phyloP scores from a whole-genome alignment of 352 stramenopile genomes.

The Phytophthora pisi region DNA sequence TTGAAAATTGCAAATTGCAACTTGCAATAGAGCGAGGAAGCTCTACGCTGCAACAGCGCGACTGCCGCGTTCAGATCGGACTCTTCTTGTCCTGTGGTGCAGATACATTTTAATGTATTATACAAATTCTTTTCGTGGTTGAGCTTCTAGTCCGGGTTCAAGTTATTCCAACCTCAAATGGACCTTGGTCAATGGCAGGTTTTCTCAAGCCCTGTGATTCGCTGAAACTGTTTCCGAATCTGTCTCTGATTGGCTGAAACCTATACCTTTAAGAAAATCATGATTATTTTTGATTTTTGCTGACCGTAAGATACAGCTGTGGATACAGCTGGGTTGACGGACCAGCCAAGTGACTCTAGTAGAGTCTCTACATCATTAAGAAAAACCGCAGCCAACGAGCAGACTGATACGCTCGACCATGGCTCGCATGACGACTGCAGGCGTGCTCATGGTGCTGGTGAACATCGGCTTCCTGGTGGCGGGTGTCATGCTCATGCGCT shows the following conservation, averaged over 20 bases:
- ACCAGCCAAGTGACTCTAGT: not conserved
- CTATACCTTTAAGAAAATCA: not conserved
- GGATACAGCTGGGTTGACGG: slow-evolving; percentile 25
- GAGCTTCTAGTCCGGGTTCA: no score
- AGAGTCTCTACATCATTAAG: not conserved
- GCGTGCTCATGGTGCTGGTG: slow-evolving; percentile 70
- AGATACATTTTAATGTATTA: no score
- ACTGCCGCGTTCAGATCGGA: slow-evolving; percentile 10
- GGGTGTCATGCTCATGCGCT: slow-evolving; percentile 70
- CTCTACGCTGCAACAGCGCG: slow-evolving; percentile 6
- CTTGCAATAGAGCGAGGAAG: slow-evolving; percentile 15
- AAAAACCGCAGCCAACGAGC: not conserved
- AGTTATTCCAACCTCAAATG: no score
- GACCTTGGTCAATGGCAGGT: no score
- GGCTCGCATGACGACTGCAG: slow-evolving; percentile 48
- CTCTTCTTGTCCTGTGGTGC: not conserved
- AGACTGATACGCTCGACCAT: slow-evolving; percentile 6
- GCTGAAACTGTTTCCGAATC: not conserved
- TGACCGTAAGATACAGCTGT: slow-evolving; percentile 4
- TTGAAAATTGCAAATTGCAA: not conserved
- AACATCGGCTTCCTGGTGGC: slow-evolving; percentile 77
- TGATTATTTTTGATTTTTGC: not conserved
- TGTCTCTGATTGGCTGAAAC: slow-evolving; percentile 6
- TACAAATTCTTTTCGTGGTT: no score
- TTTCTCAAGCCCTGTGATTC: slow-evolving; percentile 7